Conservation (phyloP, 1,284 basidiomycete species). For the Mycosarcoma maydis region DNA sequence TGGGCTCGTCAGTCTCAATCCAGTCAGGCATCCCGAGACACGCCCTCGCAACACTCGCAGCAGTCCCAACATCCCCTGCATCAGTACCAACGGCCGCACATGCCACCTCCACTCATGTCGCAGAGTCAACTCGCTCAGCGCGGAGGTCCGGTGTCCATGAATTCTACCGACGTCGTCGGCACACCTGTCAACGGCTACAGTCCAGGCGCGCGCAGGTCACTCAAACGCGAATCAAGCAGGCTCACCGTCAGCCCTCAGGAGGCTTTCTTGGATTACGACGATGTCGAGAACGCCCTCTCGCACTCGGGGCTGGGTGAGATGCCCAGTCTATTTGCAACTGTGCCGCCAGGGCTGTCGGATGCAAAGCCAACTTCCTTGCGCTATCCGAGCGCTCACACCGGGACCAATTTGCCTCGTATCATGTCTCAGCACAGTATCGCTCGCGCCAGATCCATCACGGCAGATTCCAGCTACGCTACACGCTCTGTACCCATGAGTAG, state of each 20-base stretch:
- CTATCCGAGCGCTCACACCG: constrained; percentile 5
- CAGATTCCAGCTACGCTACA: constrained; percentile 15
- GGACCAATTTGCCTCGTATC: constrained; percentile 23
- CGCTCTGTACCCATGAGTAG: constrained; percentile 38
- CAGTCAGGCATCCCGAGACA: constrained; percentile 17
- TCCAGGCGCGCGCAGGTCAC: constrained; percentile 20
- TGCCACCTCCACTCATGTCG: constrained; percentile 41
- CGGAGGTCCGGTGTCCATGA: constrained; percentile 41
- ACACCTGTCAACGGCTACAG: constrained; percentile 11
- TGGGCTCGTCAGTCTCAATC: constrained; percentile 46
- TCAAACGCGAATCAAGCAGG: constrained; percentile 54
- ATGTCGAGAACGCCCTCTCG: constrained; percentile 44
- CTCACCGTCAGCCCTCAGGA: constrained; percentile 60
- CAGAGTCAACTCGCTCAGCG: constrained; percentile 37
- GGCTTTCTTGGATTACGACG: constrained; percentile 55
- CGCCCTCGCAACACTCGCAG: constrained; percentile 12
- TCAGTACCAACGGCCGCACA: constrained; percentile 16
- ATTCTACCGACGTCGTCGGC: constrained; percentile 13
- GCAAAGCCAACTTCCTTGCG: constrained; percentile 13
- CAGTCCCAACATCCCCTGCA: constrained; percentile 9
- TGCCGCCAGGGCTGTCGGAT: constrained; percentile 42
- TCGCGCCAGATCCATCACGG: constrained; percentile 13
- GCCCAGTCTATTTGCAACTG: constrained; percentile 46
- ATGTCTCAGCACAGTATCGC: constrained; percentile 21
- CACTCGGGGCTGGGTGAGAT: constrained; percentile 43